Evolutionary conservation across 2,329 filamentous ascomycete species (phyloP).

Genomic region (Alternaria postmessia): DNA sequence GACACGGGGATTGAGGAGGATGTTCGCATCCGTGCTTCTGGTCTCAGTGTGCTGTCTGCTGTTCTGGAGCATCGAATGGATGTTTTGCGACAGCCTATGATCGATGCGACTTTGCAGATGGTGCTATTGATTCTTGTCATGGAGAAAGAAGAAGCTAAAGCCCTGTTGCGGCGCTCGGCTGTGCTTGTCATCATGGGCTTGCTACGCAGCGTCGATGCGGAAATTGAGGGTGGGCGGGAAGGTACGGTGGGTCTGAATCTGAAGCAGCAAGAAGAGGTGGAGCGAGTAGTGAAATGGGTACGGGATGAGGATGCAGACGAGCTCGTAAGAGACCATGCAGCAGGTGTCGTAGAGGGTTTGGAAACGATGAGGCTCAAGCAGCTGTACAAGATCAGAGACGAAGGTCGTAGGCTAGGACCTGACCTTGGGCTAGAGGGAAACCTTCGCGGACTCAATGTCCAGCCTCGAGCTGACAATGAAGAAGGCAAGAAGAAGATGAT

Average conservation of each 20-base stretch:
- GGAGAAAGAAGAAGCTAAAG: constrained; percentile 67
- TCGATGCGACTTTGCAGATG: constrained; percentile 66
- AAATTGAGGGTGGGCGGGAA: constrained; percentile 48
- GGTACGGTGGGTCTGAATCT: constrained; percentile 63
- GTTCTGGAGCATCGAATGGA: constrained; percentile 64
- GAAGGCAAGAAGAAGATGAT: constrained; percentile 49
- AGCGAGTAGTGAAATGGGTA: constrained; percentile 70
- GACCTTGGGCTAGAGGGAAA: constrained; percentile 46
- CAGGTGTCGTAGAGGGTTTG: constrained; percentile 71
- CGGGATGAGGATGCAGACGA: constrained; percentile 71
- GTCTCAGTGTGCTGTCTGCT: constrained; percentile 69
- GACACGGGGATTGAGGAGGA: constrained; percentile 71
- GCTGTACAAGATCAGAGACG: constrained; percentile 53
- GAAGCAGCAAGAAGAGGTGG: constrained; percentile 67
- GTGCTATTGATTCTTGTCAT: constrained; percentile 69
- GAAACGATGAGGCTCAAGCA: constrained; percentile 67
- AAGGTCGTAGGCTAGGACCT: constrained; percentile 28
- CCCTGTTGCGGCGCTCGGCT: constrained; percentile 72
- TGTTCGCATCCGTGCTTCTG: constrained; percentile 72
- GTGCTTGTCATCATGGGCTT: constrained; percentile 70
- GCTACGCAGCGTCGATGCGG: constrained; percentile 66
- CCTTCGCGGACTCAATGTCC: constrained; percentile 57
- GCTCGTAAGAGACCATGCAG: constrained; percentile 71
- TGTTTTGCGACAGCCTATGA: constrained; percentile 51
- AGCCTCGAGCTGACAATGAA: constrained; percentile 29